Percentiles rank a stretch among this genome's conserved stretches.
phyloP scores from a whole-genome alignment of 441 rosid genomes.

The Bocquillonia castaneifolia region DNA sequence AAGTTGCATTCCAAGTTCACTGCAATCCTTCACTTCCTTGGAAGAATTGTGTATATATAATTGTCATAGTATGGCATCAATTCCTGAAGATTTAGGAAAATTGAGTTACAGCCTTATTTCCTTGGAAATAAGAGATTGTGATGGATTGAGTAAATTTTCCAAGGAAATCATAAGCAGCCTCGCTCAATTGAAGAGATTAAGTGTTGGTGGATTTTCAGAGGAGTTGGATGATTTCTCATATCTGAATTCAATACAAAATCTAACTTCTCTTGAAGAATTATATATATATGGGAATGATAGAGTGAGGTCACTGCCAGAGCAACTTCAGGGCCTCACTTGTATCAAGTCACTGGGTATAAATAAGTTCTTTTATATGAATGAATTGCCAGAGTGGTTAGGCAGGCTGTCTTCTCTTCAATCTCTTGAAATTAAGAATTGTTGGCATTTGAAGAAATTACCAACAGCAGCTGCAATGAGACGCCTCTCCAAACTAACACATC shows the following conservation, averaged over 20 bases:
- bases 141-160: background rate
- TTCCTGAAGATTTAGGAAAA: slow-evolving; percentile 13
- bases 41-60: background rate
- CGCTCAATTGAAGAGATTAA: slow-evolving; percentile 16
- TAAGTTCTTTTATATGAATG: slow-evolving; percentile 13
- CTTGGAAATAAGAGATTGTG: background rate
- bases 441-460: slow-evolving; percentile 18
- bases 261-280: slow-evolving; percentile 18
- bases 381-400: slow-evolving; percentile 29
- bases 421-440: slow-evolving; percentile 3
- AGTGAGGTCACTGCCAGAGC: slow-evolving; percentile 18
- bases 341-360: slow-evolving; percentile 12
- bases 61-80: slow-evolving; percentile 5
- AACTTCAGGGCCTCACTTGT: slow-evolving; percentile 25
- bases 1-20: background rate
- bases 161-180: slow-evolving; percentile 4
- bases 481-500: slow-evolving; percentile 18
- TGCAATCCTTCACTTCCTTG: slow-evolving; percentile 17
- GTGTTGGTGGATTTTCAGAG: slow-evolving; percentile 18
- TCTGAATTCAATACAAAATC: slow-evolving; percentile 20
- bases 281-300: background rate
- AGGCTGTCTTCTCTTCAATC: slow-evolving; percentile 23
- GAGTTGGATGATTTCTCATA: slow-evolving; percentile 24
- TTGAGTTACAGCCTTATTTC: slow-evolving; percentile 10
- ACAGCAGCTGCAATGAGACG: slow-evolving; percentile 15